phyloP scores from a whole-genome alignment of 257 asterid genomes.

The Solanum clarkiae region DNA sequence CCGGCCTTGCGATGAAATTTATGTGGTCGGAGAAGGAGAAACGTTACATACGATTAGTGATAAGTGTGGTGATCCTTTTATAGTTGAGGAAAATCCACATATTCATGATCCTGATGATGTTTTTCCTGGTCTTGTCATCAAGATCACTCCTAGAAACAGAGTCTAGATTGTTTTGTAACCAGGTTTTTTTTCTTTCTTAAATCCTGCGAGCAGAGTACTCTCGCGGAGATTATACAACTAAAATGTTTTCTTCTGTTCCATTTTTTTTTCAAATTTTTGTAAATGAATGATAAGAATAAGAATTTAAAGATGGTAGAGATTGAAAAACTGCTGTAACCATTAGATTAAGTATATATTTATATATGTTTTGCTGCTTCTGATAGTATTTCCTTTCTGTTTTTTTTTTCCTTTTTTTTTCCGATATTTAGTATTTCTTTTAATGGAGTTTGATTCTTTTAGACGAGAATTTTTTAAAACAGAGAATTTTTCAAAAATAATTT shows the following conservation, averaged over 20 bases:
- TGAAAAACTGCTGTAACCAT: not conserved
- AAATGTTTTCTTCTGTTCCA: no score
- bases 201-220: not conserved
- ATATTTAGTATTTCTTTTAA: no score
- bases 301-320: not conserved
- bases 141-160: not conserved
- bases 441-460: no score
- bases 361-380: not conserved
- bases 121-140: constrained; percentile 33
- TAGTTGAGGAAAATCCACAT: constrained; percentile 28
- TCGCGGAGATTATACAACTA: not conserved
- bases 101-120: constrained; percentile 37
- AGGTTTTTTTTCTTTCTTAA: not conserved
- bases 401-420: not conserved
- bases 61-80: constrained; percentile 32
- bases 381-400: not conserved
- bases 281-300: not conserved
- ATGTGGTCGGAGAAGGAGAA: constrained; percentile 31
- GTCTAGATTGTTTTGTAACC: not conserved
- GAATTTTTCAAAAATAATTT: no score
- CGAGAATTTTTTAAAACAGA: no score
- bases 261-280: not conserved
- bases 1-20: constrained; percentile 24
- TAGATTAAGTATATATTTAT: not conserved
- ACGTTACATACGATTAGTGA: constrained; percentile 32